Conservation (phyloP, 208 protist genomes). For the Leishmania turanica region DNA sequence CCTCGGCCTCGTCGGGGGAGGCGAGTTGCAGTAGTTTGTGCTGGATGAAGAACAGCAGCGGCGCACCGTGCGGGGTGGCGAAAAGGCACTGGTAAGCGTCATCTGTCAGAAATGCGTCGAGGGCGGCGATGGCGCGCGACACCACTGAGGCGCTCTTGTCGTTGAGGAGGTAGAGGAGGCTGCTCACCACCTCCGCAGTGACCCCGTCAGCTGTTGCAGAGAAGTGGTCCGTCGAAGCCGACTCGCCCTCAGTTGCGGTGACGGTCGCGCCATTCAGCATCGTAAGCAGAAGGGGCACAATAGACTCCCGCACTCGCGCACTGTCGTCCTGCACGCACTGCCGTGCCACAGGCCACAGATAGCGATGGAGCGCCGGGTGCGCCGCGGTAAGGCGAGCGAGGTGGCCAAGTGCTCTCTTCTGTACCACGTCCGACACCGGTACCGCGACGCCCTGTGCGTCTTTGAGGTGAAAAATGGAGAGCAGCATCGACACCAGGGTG, state of each 20-base stretch:
- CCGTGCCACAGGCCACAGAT: constrained; percentile 72
- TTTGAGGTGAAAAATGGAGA: constrained; percentile 66
- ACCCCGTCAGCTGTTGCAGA: constrained; percentile 5
- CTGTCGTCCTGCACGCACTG: constrained; percentile 73
- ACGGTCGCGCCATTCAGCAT: constrained; percentile 40
- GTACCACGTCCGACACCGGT: constrained; percentile 42
- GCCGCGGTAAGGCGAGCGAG: constrained; percentile 52
- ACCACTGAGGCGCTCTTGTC: constrained; percentile 78
- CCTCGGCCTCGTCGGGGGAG: constrained; percentile 2
- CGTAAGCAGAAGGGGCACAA: constrained; percentile 73
- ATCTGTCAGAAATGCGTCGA: constrained; percentile 76
- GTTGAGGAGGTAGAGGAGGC: constrained; percentile 69
- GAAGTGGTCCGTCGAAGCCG: not conserved
- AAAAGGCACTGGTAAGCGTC: constrained; percentile 36
- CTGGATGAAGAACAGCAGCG: constrained; percentile 63
- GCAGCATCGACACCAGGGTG: constrained; percentile 57
- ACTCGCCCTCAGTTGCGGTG: constrained; percentile 4
- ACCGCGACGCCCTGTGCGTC: constrained; percentile 43
- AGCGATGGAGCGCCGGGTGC: constrained; percentile 59
- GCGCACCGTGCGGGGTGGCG: constrained; percentile 34
- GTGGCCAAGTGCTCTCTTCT: constrained; percentile 54
- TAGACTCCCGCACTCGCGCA: constrained; percentile 76
- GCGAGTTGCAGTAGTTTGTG: constrained; percentile 65
- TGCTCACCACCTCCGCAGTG: constrained; percentile 61
- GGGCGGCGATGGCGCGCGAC: constrained; percentile 60